These are phyloP conservation scores for Cryptococcus amylolentus DNA, from an alignment of 1,284 basidiomycete genomes.

Conservation along the genomic window DNA sequence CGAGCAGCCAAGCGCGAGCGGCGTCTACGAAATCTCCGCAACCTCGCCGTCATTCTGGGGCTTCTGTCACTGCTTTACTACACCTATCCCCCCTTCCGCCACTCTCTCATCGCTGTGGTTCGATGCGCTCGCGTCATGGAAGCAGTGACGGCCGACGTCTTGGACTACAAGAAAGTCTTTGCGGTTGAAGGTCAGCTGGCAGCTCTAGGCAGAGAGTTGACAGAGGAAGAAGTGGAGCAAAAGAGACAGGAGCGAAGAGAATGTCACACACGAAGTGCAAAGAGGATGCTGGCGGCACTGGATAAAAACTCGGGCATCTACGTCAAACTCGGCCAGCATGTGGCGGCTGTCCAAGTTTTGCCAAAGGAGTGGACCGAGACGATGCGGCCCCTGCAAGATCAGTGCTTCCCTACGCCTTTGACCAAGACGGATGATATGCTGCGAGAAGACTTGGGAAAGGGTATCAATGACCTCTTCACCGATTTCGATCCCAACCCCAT, in stretches of 20 bases:
- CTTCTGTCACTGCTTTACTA: constrained; percentile 47
- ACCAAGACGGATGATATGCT: constrained; percentile 46
- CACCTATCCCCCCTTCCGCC: constrained; percentile 49
- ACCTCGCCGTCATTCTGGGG: constrained; percentile 29
- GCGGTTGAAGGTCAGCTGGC: constrained; percentile 46
- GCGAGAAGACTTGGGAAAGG: constrained; percentile 35
- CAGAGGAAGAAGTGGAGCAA: constrained; percentile 51
- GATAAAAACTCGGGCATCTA: constrained; percentile 71
- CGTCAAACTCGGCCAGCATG: constrained; percentile 69
- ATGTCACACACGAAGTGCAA: constrained; percentile 77
- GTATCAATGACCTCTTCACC: constrained; percentile 55
- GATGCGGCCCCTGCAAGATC: constrained; percentile 75
- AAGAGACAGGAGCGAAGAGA: constrained; percentile 62
- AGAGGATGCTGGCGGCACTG: constrained; percentile 70
- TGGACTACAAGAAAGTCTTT: constrained; percentile 84
- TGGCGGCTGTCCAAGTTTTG: constrained; percentile 64
- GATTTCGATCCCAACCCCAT: constrained; percentile 87
- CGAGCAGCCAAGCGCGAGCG: constrained; percentile 1
- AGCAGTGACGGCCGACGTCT: constrained; percentile 55
- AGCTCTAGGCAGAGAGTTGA: constrained; percentile 54
- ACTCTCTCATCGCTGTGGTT: constrained; percentile 52
- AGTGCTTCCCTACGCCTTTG: constrained; percentile 50
- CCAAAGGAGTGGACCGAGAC: constrained; percentile 67
- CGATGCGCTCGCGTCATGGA: constrained; percentile 63
- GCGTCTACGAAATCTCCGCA: constrained; percentile 19